phyloP scores from a whole-genome alignment of 2,329 filamentous ascomycete species.

The Cyanodermella asteris region DNA sequence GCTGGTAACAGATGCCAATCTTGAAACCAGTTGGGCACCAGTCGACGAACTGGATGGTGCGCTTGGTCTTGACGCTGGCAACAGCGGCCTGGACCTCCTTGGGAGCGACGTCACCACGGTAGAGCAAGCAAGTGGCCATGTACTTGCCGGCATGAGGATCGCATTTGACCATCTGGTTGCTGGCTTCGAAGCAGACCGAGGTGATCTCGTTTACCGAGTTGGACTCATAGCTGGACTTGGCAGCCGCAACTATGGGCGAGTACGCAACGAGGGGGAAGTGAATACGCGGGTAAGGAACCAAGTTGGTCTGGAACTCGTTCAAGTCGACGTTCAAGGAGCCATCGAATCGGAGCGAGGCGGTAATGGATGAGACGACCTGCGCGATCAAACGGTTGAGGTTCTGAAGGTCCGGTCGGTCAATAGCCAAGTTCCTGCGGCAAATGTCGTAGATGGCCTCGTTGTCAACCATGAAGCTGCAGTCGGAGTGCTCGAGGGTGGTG shows the following conservation, averaged over 20 bases:
- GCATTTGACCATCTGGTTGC: constrained; percentile 99
- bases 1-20: constrained; percentile 99
- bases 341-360: constrained; percentile 92
- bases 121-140: constrained; percentile 96
- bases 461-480: constrained; percentile 99
- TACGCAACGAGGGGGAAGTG: constrained; percentile 98
- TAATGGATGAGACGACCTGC: constrained; percentile 97
- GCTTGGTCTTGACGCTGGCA: constrained; percentile 95
- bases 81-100: constrained; percentile 87
- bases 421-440: constrained; percentile 89
- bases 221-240: constrained; percentile 92
- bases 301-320: constrained; percentile 99
- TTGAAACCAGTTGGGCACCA: constrained; percentile 99
- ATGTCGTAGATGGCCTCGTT: constrained; percentile 99
- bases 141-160: constrained; percentile 98
- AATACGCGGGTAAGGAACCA: constrained; percentile 96
- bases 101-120: constrained; percentile 94
- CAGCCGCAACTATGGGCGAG: constrained; percentile 77
- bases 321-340: constrained; percentile 97
- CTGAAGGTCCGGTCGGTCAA: constrained; percentile 94
- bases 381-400: constrained; percentile 98
- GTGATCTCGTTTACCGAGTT: constrained; percentile 97
- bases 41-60: constrained; percentile 97
- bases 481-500: constrained; percentile 96
- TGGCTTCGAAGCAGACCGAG: constrained; percentile 96